Evolutionary conservation across 176 grass and related monocot genomes (phyloP).

Genomic region (Neostapfia colusana): DNA sequence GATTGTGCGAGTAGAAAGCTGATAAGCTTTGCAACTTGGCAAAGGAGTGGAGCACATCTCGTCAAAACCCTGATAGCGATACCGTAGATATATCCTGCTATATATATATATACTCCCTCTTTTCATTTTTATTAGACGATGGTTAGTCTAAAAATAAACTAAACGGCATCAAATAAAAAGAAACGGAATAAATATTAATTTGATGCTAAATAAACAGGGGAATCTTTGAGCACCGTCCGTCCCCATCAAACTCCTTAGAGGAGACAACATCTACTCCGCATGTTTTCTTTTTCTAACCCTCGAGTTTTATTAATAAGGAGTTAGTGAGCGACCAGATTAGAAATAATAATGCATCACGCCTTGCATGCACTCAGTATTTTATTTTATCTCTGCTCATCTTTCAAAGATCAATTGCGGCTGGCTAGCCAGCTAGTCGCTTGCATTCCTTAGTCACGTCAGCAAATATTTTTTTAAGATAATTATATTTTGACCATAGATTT

Average conservation of each 20-base stretch:
- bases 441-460: conserved; percentile 28
- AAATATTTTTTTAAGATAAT: not conserved
- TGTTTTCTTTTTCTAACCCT: conserved; percentile 22
- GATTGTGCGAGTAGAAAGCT: conserved; percentile 16
- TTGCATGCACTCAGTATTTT: conserved; percentile 39
- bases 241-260: conserved; percentile 64
- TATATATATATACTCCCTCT: not conserved
- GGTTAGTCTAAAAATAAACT: too few relatives aligned
- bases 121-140: too few relatives aligned
- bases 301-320: conserved; percentile 21
- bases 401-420: conserved; percentile 39
- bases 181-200: not conserved
- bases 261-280: conserved; percentile 53
- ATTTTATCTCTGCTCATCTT: conserved; percentile 4
- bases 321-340: conserved; percentile 39
- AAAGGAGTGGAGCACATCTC: conserved; percentile 44
- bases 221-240: conserved; percentile 39
- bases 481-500: too few relatives aligned
- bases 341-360: conserved; percentile 57
- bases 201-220: conserved; percentile 32
- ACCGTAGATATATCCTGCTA: not conserved
- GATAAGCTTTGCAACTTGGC: conserved; percentile 28
- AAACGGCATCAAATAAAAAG: too few relatives aligned
- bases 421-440: not conserved
- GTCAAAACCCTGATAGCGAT: not conserved